These are phyloP conservation scores for Macrophomina tecta DNA, from an alignment of 2,329 filamentous ascomycete species.

Conservation along the genomic window DNA sequence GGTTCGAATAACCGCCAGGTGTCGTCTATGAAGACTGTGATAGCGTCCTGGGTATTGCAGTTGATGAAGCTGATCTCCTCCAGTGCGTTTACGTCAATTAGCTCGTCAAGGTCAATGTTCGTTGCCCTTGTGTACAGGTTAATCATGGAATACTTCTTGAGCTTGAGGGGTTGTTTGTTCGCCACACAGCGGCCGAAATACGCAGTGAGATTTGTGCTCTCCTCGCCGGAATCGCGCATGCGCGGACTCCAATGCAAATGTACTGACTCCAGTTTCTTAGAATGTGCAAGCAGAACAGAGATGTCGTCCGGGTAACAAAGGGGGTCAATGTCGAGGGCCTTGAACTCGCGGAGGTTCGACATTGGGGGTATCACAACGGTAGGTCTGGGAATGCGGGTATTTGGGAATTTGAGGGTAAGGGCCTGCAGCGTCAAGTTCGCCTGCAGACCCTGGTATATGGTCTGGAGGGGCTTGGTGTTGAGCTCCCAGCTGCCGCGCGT, in stretches of 20 bases:
- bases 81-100: constrained; percentile 50
- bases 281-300: constrained; percentile 60
- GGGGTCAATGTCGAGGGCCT: constrained; percentile 66
- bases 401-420: constrained; percentile 63
- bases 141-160: constrained; percentile 61
- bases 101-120: constrained; percentile 50
- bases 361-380: constrained; percentile 62
- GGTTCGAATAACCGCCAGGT: constrained; percentile 54
- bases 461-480: constrained; percentile 64
- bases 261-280: constrained; percentile 60
- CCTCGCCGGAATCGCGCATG: constrained; percentile 65
- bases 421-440: constrained; percentile 57
- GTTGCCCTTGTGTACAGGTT: constrained; percentile 65
- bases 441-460: constrained; percentile 63
- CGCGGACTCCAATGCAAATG: constrained; percentile 66
- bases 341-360: constrained; percentile 59
- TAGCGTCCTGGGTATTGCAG: constrained; percentile 43
- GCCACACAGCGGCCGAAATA: constrained; percentile 63
- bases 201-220: constrained; percentile 59
- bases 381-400: constrained; percentile 62
- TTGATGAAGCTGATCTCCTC: constrained; percentile 62
- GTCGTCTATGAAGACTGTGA: constrained; percentile 61
- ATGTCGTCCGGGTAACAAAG: constrained; percentile 70
- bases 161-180: constrained; percentile 51
- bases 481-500: constrained; percentile 61